Evolutionary conservation across 345 rosid species (phyloP), one percentile per base, ranked within the genome.

Genomic region (Punica granatum): DNA sequence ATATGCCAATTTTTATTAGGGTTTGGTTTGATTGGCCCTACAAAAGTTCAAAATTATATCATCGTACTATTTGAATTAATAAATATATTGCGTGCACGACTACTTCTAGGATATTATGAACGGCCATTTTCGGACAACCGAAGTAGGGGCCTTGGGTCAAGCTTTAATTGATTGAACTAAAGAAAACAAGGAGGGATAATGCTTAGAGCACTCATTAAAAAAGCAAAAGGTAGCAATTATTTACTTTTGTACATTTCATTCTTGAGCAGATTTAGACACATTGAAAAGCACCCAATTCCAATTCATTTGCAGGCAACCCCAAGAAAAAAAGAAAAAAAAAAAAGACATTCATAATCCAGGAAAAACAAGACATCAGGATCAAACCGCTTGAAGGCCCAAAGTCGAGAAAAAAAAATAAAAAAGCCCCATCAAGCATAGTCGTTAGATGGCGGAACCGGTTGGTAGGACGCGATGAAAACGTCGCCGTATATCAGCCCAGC

Each of bases 401-500:
- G 26, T 56, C 33, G 10, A 48, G 4, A 23, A 56, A 26, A 15
- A 26, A 56, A 28, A 0, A 0, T 23, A 6, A n/a, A 49, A 49
- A 3, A 49, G 3, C 34, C 32, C 62, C 26, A 28, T 75, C 71
- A 60, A 61, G 80, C 76, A 65, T 81, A 79, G 23, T 71, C 82
- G 21, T 72, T 76, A 4, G 84, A 70, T 60, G 76, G 51, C 3
- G 85, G 68, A 65, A 82, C 84, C 0, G 80, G 64, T 21, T 75
- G 63, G 25, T 90, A 88, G 6, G 88, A 84, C 46, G 85, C 86
- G 42, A 87, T 90, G 74, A 87, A 92, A 37, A 87, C 67, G 21
- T 87, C 88, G 7, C 92, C 90, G 28, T 93, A 93, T 7, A 93
- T 68, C 5, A 90, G 84, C 68, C 97, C 97, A 42, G 92, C 98